These are phyloP conservation scores for Paspalum vaginatum DNA, from an alignment of 176 grass and related monocot genomes.

Conservation along the genomic window DNA sequence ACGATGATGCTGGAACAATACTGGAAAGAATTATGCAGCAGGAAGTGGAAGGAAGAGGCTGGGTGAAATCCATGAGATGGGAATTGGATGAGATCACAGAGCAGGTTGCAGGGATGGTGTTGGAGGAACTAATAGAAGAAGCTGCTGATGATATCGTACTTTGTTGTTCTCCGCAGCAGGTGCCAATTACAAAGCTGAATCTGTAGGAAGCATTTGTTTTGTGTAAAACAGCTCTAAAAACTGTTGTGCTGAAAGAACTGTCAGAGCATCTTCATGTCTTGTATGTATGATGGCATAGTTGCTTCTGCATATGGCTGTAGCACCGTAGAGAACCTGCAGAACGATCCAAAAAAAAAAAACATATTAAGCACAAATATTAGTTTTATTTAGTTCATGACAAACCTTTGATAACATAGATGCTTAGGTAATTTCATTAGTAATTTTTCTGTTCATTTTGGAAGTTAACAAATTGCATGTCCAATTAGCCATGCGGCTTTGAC, in stretches of 20 bases:
- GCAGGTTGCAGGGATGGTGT: conserved; percentile 54
- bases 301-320: conserved; percentile 36
- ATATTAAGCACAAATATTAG: background rate
- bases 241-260: conserved; percentile 21
- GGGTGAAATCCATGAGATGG: conserved; percentile 51
- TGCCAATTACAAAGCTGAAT: conserved; percentile 1
- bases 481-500: conserved; percentile 49
- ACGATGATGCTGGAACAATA: conserved; percentile 31
- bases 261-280: conserved; percentile 37
- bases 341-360: background rate
- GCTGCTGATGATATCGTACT: conserved; percentile 34
- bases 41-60: conserved; percentile 63
- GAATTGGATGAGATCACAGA: conserved; percentile 57
- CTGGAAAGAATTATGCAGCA: conserved; percentile 62
- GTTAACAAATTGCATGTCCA: conserved; percentile 31
- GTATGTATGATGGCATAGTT: conserved; percentile 27
- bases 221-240: conserved; percentile 33
- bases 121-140: conserved; percentile 72
- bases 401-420: background rate
- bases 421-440: background rate
- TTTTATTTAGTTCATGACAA: background rate
- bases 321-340: background rate
- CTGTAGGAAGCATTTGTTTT: conserved; percentile 43
- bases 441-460: conserved; percentile 24
- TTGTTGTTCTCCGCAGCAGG: conserved; percentile 43